Evolutionary conservation across 2,329 filamentous ascomycete species (phyloP).

Genomic region (Fusarium proliferatum): DNA sequence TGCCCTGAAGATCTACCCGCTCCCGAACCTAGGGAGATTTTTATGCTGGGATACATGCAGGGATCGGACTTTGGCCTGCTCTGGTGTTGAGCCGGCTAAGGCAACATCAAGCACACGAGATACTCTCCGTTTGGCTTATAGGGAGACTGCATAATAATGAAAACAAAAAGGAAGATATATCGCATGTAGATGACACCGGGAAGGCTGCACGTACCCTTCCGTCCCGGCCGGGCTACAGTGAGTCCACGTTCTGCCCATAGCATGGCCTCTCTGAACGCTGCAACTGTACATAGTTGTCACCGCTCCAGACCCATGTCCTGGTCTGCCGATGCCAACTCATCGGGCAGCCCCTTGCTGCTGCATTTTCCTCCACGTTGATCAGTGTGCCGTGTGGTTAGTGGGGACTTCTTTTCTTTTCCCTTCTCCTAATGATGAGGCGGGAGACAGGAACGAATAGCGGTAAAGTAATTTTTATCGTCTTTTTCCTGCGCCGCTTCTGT

Average conservation of each 20-base stretch:
- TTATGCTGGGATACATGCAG: conserved; percentile 12
- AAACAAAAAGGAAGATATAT: background rate
- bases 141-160: conserved; percentile 4
- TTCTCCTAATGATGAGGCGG: background rate
- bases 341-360: conserved; percentile 14
- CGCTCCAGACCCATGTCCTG: conserved; percentile 13
- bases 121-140: conserved; percentile 1
- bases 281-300: conserved; percentile 16
- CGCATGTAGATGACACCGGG: background rate
- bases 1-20: conserved; percentile 36
- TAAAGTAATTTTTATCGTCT: background rate
- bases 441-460: conserved; percentile 5
- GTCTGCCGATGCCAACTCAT: conserved; percentile 34
- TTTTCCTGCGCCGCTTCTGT: background rate
- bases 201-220: background rate
- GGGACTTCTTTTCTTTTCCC: background rate
- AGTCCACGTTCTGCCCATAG: conserved; percentile 27
- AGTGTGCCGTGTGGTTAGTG: conserved; percentile 31
- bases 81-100: conserved; percentile 1
- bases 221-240: conserved; percentile 13
- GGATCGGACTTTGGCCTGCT: conserved; percentile 13
- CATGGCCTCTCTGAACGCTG: conserved; percentile 1
- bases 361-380: conserved; percentile 26
- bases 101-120: conserved; percentile 1
- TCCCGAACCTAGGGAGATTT: conserved; percentile 19